These are phyloP conservation scores for Annona squamosa DNA, from an alignment of 164 flowering plant genomes.

Conservation along the genomic window DNA sequence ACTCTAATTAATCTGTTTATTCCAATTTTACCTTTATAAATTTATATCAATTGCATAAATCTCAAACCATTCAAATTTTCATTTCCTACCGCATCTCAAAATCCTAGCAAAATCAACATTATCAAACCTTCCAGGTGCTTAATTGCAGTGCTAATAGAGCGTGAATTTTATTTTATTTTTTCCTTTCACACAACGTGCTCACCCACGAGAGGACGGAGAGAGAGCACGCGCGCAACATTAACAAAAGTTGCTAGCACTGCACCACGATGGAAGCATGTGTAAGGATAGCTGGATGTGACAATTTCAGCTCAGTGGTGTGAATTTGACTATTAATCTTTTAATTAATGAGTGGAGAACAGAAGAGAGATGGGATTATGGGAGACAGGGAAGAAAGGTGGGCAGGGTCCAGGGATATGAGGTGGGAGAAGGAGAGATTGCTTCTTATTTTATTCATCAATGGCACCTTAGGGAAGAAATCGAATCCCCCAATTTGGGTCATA, in stretches of 20 bases:
- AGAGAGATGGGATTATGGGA: conserved; percentile 25
- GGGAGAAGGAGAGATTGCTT: conserved; percentile 1
- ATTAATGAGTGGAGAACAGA: background rate
- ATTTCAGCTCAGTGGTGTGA: background rate
- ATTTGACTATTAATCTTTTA: background rate
- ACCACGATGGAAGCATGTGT: background rate
- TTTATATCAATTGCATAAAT: too few species aligned
- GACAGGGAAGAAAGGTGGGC: conserved; percentile 32
- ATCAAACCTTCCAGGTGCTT: background rate
- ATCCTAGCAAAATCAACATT: background rate
- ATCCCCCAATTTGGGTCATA: conserved; percentile 25
- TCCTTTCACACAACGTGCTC: too few species aligned
- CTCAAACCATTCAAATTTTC: too few species aligned
- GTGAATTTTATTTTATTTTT: too few species aligned
- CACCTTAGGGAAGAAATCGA: conserved; percentile 1
- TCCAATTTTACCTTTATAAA: too few species aligned
- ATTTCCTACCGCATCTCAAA: background rate
- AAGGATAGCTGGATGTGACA: background rate
- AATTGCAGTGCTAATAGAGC: too few species aligned
- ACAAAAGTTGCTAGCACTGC: background rate
- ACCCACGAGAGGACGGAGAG: background rate
- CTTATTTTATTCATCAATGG: background rate
- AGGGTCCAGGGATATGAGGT: background rate
- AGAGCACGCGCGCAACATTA: background rate
- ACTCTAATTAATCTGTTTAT: too few species aligned